These are phyloP conservation scores for Phaseolus coccineus DNA, from an alignment of 331 rosid species.

Conservation along the genomic window DNA sequence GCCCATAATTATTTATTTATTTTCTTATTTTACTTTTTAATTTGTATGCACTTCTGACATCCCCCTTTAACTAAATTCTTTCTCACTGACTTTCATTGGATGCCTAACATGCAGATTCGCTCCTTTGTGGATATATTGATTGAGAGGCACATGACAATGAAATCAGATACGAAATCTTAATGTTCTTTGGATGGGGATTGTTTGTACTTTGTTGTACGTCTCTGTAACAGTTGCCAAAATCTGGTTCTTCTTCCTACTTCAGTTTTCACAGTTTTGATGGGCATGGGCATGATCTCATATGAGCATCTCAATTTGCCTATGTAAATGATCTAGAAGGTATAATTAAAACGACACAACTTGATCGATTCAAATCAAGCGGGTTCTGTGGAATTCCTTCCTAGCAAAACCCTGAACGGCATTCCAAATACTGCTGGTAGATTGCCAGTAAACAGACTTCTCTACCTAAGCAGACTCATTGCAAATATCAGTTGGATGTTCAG, in stretches of 20 bases:
- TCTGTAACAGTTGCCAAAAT: constrained; percentile 34
- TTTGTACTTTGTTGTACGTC: constrained; percentile 39
- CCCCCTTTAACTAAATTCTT: background rate
- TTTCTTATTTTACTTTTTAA: background rate
- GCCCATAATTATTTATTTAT: background rate
- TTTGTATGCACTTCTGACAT: constrained; percentile 41
- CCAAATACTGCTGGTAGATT: constrained; percentile 29
- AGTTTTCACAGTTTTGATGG: constrained; percentile 47
- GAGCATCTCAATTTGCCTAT: constrained; percentile 43
- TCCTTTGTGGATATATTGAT: constrained; percentile 91
- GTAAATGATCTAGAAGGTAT: constrained; percentile 47
- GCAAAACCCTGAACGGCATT: constrained; percentile 36
- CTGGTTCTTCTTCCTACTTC: constrained; percentile 45
- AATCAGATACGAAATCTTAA: constrained; percentile 65
- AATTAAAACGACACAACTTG: constrained; percentile 33
- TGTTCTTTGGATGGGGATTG: constrained; percentile 44
- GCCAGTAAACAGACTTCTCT: constrained; percentile 20
- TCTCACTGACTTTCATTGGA: constrained; percentile 40
- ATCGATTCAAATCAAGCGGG: constrained; percentile 32
- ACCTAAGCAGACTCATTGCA: constrained; percentile 23
- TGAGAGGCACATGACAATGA: constrained; percentile 79
- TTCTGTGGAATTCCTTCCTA: constrained; percentile 39
- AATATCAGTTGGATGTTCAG: constrained; percentile 43
- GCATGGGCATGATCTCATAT: constrained; percentile 30
- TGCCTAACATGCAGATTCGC: constrained; percentile 79